A percentile compares a stretch with the other conserved stretches of the same genome.
phyloP scores from a whole-genome alignment of 225 moss, liverwort and hornwort genomes.

The Thuidium tamariscinum region DNA sequence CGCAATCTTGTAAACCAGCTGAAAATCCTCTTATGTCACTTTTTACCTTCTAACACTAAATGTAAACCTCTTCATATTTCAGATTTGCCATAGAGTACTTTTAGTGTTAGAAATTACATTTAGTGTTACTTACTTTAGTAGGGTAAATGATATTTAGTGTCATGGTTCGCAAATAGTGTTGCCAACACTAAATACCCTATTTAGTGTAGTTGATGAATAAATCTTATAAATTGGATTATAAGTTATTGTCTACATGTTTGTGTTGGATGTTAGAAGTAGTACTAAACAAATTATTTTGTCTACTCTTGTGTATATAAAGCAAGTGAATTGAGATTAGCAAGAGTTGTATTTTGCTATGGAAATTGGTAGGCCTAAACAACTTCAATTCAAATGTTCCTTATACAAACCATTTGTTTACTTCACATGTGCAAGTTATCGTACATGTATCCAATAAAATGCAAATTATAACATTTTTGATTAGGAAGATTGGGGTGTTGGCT shows the following conservation, averaged over 20 bases:
- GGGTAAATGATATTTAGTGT: too few relatives aligned
- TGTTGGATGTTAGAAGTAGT: not conserved
- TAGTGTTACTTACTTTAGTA: too few relatives aligned
- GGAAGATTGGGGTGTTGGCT: not conserved
- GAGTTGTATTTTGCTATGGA: fast-evolving
- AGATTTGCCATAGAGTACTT: too few relatives aligned
- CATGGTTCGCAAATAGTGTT: too few relatives aligned
- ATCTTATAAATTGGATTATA: not conserved
- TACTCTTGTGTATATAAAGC: fast-evolving
- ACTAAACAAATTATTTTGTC: fast-evolving
- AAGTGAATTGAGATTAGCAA: not conserved
- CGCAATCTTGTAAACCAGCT: too few relatives aligned
- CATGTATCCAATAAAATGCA: fast-evolving
- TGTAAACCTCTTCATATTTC: too few relatives aligned
- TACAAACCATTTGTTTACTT: not conserved
- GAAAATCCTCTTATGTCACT: too few relatives aligned
- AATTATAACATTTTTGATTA: not conserved
- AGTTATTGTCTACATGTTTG: not conserved
- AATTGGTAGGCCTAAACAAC: not conserved
- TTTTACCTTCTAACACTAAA: too few relatives aligned
- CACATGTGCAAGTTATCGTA: not conserved
- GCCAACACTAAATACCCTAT: too few relatives aligned
- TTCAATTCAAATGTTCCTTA: not conserved
- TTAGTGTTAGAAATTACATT: too few relatives aligned
- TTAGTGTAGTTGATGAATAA: not conserved